A percentile compares a stretch with the other conserved stretches of the same genome.
Evolutionary conservation across 768 basidiomycete species (phyloP).

Genomic region (Phylloporus sp.): DNA sequence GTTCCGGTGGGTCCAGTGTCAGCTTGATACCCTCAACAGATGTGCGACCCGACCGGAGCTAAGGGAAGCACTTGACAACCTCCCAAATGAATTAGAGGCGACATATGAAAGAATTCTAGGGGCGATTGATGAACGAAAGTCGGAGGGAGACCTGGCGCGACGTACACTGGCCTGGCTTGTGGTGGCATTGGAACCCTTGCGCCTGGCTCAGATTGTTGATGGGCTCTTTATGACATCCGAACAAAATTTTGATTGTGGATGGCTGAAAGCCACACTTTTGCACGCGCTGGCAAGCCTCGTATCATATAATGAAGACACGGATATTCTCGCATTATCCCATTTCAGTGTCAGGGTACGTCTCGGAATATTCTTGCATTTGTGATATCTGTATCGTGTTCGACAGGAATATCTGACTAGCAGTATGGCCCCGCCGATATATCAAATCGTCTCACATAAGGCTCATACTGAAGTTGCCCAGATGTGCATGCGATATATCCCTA

Average conservation of each 20-base stretch:
- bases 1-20: conserved; percentile 2
- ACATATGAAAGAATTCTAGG: background rate
- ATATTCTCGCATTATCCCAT: background rate
- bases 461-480: background rate
- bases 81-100: background rate
- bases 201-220: background rate
- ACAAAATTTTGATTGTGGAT: background rate
- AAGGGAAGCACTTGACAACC: background rate
- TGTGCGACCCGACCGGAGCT: background rate
- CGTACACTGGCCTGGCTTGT: background rate
- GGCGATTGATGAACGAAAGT: background rate
- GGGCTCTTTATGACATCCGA: background rate
- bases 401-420: background rate
- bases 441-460: background rate
- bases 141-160: background rate
- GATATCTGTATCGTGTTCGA: background rate
- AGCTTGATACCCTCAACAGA: background rate
- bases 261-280: background rate
- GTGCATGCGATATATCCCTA: background rate
- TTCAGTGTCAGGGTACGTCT: background rate
- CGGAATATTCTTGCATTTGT: background rate
- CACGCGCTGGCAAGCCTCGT: background rate
- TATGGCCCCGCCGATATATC: background rate
- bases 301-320: background rate
- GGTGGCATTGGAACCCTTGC: background rate